Percentiles rank a stretch among this genome's conserved stretches.
Evolutionary conservation across 2,329 filamentous ascomycete genomes (phyloP).

Genomic region (Fusarium sacchari): DNA sequence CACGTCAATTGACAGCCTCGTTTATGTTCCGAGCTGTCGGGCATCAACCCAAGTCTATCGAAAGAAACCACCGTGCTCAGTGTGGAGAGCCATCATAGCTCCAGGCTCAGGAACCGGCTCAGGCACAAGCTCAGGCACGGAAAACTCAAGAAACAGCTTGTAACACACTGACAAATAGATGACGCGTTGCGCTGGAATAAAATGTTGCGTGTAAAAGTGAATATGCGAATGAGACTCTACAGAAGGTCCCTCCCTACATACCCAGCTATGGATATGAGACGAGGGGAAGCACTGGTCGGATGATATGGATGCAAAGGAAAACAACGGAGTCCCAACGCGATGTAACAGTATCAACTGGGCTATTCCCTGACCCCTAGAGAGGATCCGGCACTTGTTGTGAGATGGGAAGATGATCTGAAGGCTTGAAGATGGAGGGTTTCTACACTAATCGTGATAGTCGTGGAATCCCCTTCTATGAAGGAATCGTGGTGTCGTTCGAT

Average conservation of each 20-base stretch:
- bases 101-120: not conserved
- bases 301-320: slow-evolving; percentile 8
- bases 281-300: slow-evolving; percentile 27
- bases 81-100: slow-evolving; percentile 12
- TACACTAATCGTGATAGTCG: not conserved
- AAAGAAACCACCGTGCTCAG: slow-evolving; percentile 7
- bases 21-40: slow-evolving; percentile 8
- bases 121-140: not conserved
- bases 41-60: slow-evolving; percentile 5
- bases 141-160: slow-evolving; percentile 9
- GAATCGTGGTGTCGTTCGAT: slow-evolving; percentile 19
- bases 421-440: not conserved
- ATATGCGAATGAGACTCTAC: slow-evolving; percentile 32
- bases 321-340: slow-evolving; percentile 26
- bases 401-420: slow-evolving; percentile 21
- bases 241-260: not conserved
- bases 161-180: slow-evolving; percentile 30
- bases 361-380: slow-evolving; percentile 26
- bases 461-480: not conserved
- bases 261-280: slow-evolving; percentile 32
- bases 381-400: slow-evolving; percentile 36
- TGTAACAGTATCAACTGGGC: slow-evolving; percentile 37
- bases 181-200: slow-evolving; percentile 27
- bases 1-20: slow-evolving; percentile 14
- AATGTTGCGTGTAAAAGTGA: slow-evolving; percentile 19